Base-by-base conservation (phyloP, 106 monocot species). In the Ottelia alismoides region DNA sequence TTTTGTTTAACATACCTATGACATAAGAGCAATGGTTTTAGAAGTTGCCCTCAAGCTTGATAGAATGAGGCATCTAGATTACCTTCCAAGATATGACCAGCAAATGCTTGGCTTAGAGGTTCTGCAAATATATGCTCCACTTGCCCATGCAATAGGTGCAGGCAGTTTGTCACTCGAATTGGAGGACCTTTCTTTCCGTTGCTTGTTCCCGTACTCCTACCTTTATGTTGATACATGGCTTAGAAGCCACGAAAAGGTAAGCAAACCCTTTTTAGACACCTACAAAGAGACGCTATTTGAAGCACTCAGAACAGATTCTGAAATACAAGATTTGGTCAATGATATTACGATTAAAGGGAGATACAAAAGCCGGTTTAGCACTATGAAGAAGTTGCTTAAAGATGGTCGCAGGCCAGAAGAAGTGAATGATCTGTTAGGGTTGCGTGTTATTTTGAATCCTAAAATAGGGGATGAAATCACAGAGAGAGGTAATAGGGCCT, bases 381-480 rank as follows among this genome's bases (percentile, higher is more conserved):
- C 89, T 7, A 96, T 96, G 96, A 96, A 96, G 76, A 96, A 96
- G 67, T 40, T 96, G 29, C 45, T 96, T 20, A 96, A 58, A 47
- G 89, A 88, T 68, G 88, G 88, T 0, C 75, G 89, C 2, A 89
- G 60, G 32, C 96, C 85, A 20, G 81, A 96, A 72, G 81, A 96
- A 47, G 85, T 96, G 20, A 76, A 85, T 60, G 88, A 96, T 65
- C 54, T 96, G 71, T 57, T 88, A 52, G 96, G 88, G 21, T 71
- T 96, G 67, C 55, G 96, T 47, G 71, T 96, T 3, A 72, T 96
- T 44, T 65, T 96, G 60, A 60, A 70, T 27, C 78, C 84, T 23
- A 78, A 59, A 57, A 40, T 58, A 27, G 76, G 59, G 40, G 47
- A 61, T 23, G 43, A 60, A 23, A 44, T 56, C 27, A 17, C 20